These are phyloP conservation scores for Leptomonas seymouri DNA, from an alignment of 208 protist species.

Conservation along the genomic window DNA sequence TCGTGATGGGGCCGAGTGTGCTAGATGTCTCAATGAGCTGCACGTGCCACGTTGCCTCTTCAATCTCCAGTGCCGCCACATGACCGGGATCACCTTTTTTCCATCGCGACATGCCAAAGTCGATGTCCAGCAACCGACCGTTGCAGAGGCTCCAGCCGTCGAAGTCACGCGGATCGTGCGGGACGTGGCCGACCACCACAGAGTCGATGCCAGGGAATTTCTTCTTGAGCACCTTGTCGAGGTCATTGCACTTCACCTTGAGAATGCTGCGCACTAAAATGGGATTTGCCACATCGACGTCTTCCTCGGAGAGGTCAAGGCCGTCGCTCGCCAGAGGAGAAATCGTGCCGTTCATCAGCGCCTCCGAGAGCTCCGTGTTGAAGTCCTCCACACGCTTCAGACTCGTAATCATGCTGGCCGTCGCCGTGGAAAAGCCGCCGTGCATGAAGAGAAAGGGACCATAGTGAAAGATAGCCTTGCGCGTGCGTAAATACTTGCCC, in stretches of 20 bases:
- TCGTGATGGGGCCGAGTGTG: conserved; percentile 25
- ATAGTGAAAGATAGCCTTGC: conserved; percentile 76
- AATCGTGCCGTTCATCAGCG: conserved; percentile 69
- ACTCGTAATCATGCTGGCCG: conserved; percentile 69
- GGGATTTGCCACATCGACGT: conserved; percentile 75
- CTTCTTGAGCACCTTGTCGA: conserved; percentile 66
- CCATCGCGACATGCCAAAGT: conserved; percentile 91
- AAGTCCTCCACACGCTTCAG: conserved; percentile 80
- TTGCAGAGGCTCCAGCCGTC: conserved; percentile 78
- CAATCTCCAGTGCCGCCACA: conserved; percentile 86
- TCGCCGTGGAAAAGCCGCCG: conserved; percentile 86
- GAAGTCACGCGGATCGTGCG: conserved; percentile 81
- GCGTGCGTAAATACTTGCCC: conserved; percentile 77
- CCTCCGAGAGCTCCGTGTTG: conserved; percentile 63
- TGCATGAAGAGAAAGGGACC: conserved; percentile 92
- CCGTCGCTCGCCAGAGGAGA: conserved; percentile 62
- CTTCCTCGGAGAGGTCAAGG: conserved; percentile 69
- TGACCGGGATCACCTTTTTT: conserved; percentile 88
- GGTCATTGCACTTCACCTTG: conserved; percentile 79
- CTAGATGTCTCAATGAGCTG: conserved; percentile 74
- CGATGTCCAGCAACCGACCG: conserved; percentile 81
- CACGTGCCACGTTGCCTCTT: conserved; percentile 71
- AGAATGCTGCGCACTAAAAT: conserved; percentile 87
- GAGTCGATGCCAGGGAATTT: conserved; percentile 79
- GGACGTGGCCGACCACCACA: conserved; percentile 91